A percentile compares a stretch with the other conserved stretches of the same genome.
Conservation (phyloP, 179 eudicot genomes). For the Gypsophila paniculata region DNA sequence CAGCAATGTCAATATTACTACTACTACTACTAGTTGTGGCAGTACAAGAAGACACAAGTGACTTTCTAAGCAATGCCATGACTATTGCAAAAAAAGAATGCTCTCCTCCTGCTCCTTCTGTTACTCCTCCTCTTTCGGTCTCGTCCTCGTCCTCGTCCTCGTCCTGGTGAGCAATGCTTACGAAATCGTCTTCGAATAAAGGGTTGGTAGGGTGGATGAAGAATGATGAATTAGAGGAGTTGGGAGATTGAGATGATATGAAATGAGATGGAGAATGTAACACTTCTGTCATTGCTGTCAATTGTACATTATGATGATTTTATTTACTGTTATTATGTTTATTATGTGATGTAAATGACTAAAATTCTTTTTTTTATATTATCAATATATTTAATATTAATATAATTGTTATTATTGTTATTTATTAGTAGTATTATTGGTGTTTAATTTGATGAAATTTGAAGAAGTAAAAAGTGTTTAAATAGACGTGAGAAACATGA, state of each 20-base stretch:
- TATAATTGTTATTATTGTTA: too few relatives aligned
- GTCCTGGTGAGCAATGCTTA: too few relatives aligned
- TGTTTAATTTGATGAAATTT: too few relatives aligned
- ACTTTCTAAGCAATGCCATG: conserved; percentile 58
- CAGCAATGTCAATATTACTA: conserved; percentile 25
- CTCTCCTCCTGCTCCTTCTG: conserved; percentile 8
- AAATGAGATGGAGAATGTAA: conserved; percentile 59
- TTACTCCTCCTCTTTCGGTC: not conserved
- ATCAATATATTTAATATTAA: too few relatives aligned
- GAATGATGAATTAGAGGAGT: conserved; percentile 35
- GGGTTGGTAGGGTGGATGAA: too few relatives aligned
- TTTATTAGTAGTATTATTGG: too few relatives aligned
- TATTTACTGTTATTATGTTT: too few relatives aligned
- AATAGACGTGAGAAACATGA: conserved; percentile 42
- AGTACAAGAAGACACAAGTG: conserved; percentile 42
- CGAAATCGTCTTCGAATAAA: too few relatives aligned
- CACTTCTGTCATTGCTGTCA: conserved; percentile 56
- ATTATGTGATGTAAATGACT: conserved; percentile 8
- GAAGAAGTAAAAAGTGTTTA: conserved; percentile 1
- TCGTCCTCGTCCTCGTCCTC: too few relatives aligned
- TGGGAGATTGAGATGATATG: conserved; percentile 40
- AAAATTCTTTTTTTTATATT: too few relatives aligned
- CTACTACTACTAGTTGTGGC: too few relatives aligned
- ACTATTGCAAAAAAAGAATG: conserved; percentile 49
- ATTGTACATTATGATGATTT: too few relatives aligned